phyloP scores from a whole-genome alignment of 495 filamentous ascomycete genomes.

The Podospora pseudocomata region DNA sequence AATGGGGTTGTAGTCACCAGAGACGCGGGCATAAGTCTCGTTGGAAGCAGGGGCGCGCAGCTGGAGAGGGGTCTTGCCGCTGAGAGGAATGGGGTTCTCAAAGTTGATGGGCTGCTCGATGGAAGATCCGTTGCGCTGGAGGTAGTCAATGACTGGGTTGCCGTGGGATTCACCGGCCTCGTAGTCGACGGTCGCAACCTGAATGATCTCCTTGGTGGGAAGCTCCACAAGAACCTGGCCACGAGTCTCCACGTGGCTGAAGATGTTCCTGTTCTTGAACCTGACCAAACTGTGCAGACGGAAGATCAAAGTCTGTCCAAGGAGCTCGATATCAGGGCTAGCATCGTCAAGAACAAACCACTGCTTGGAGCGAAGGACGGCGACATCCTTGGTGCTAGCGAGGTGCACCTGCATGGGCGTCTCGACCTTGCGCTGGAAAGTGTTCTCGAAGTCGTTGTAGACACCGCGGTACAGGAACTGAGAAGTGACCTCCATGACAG shows the following conservation, averaged over 20 bases:
- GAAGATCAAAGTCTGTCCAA: conserved; percentile 94
- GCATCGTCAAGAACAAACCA: conserved; percentile 77
- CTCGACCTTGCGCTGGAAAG: conserved; percentile 95
- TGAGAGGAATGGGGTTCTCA: conserved; percentile 93
- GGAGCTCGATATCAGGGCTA: conserved; percentile 76
- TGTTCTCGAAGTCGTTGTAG: conserved; percentile 93
- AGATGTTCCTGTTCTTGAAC: conserved; percentile 93
- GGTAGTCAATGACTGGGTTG: conserved; percentile 95
- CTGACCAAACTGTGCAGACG: conserved; percentile 83
- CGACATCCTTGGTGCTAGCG: conserved; percentile 79
- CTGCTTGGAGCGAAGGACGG: conserved; percentile 89
- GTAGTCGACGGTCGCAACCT: conserved; percentile 93
- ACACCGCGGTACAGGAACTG: conserved; percentile 94
- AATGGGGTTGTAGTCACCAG: conserved; percentile 97
- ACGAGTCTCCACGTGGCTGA: conserved; percentile 86
- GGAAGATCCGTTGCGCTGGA: conserved; percentile 83
- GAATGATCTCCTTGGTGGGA: conserved; percentile 95
- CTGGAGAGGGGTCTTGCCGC: conserved; percentile 80
- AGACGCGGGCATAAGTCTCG: conserved; percentile 95
- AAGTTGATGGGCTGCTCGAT: conserved; percentile 98
- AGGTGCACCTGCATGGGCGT: conserved; percentile 93
- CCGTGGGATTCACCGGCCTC: conserved; percentile 85
- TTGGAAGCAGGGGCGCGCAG: conserved; percentile 93
- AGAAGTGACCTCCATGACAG: conserved; percentile 98
- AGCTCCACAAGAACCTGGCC: conserved; percentile 92